These are phyloP conservation scores for Hygrocybe punicea DNA, from an alignment of 768 basidiomycete species.

Conservation along the genomic window DNA sequence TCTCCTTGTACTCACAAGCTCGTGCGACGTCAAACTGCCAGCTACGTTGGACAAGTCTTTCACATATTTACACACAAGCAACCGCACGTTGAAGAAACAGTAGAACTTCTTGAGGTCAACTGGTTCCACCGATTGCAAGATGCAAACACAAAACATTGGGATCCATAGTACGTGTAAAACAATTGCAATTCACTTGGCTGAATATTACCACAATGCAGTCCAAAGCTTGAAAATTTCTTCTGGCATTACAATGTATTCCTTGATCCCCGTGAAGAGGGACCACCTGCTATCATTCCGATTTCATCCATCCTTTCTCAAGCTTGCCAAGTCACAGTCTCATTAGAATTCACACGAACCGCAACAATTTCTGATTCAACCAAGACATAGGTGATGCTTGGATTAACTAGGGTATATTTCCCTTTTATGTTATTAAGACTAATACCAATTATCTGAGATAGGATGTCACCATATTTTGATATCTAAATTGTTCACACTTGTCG, in stretches of 20 bases:
- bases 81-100: neutral
- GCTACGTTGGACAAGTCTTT: neutral
- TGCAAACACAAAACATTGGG: neutral
- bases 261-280: neutral
- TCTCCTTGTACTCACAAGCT: too few relatives aligned
- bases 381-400: too few relatives aligned
- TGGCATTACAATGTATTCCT: neutral
- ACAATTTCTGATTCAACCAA: too few relatives aligned
- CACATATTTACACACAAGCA: neutral
- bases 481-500: too few relatives aligned
- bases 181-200: neutral
- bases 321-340: too few relatives aligned
- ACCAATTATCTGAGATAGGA: too few relatives aligned
- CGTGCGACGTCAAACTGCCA: too few relatives aligned
- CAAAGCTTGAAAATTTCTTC: neutral
- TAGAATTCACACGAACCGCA: too few relatives aligned
- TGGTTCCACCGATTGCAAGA: neutral
- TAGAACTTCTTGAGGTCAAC: neutral
- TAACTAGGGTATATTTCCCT: too few relatives aligned
- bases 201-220: neutral
- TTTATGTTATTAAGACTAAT: too few relatives aligned
- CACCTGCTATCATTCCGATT: neutral
- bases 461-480: too few relatives aligned
- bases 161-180: neutral
- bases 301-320: neutral